These are phyloP conservation scores for Blumeria hordei DNA, from an alignment of 2,329 filamentous ascomycete genomes.

Conservation along the genomic window DNA sequence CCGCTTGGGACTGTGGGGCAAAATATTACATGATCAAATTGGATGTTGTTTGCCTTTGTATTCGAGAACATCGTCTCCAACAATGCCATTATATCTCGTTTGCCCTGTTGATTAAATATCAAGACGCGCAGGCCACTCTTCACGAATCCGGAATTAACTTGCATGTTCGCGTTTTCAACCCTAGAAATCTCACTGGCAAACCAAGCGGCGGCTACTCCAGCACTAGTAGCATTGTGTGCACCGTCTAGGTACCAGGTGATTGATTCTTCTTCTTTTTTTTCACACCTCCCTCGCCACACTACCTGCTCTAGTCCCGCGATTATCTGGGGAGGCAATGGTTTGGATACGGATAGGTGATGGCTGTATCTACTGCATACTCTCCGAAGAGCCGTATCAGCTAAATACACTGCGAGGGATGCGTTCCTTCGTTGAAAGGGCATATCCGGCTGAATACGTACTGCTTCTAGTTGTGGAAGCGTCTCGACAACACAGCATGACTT, in stretches of 20 bases:
- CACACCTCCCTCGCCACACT: constrained; percentile 59
- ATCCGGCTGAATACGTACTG: constrained; percentile 24
- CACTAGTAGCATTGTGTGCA: constrained; percentile 77
- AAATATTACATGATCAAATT: constrained; percentile 58
- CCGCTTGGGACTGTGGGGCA: constrained; percentile 45
- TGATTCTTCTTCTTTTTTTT: constrained; percentile 28
- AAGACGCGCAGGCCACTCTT: constrained; percentile 24
- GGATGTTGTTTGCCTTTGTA: constrained; percentile 22
- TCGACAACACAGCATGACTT: constrained; percentile 21
- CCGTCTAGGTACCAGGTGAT: constrained; percentile 79
- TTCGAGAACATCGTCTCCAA: constrained; percentile 22
- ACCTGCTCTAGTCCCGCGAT: constrained; percentile 49
- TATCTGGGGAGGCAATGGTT: constrained; percentile 35
- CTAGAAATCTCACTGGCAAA: constrained; percentile 29
- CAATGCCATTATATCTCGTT: constrained; percentile 21
- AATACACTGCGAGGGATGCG: constrained; percentile 24
- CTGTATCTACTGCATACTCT: constrained; percentile 18
- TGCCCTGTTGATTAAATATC: constrained; percentile 71
- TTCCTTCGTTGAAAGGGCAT: constrained; percentile 35
- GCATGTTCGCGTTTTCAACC: not conserved
- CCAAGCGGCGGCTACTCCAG: constrained; percentile 61
- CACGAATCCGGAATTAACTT: not conserved
- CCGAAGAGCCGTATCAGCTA: constrained; percentile 25
- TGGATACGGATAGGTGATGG: not conserved
- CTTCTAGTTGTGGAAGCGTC: constrained; percentile 22